phyloP scores from a whole-genome alignment of 2,329 filamentous ascomycete genomes.

The Pezicula neosporulosa region DNA sequence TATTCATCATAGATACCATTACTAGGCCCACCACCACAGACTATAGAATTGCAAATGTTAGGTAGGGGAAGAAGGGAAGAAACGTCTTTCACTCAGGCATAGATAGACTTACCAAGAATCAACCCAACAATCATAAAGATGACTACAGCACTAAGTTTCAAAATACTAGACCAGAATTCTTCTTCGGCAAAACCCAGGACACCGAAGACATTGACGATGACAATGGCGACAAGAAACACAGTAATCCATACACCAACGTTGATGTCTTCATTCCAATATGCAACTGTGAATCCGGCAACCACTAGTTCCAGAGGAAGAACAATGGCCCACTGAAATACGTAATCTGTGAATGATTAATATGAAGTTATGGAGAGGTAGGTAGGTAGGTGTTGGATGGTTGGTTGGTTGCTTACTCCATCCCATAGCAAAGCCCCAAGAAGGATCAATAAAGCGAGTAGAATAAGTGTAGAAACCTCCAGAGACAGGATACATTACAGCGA shows the following conservation, averaged over 20 bases:
- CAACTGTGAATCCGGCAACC: slow-evolving; percentile 76
- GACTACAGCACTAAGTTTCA: slow-evolving; percentile 76
- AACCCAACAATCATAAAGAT: slow-evolving; percentile 61
- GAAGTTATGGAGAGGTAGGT: too few relatives aligned
- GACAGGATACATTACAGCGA: slow-evolving; percentile 88
- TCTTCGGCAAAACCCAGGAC: slow-evolving; percentile 86
- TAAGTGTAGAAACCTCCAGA: slow-evolving; percentile 89
- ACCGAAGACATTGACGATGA: slow-evolving; percentile 82
- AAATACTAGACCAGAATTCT: slow-evolving; percentile 79
- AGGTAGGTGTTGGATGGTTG: too few relatives aligned
- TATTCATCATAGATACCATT: slow-evolving; percentile 41
- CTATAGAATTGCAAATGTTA: slow-evolving; percentile 11
- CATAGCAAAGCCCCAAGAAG: slow-evolving; percentile 93
- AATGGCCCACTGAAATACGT: slow-evolving; percentile 82
- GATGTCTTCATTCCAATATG: slow-evolving; percentile 66
- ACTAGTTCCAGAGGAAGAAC: slow-evolving; percentile 82
- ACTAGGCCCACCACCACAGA: slow-evolving; percentile 56
- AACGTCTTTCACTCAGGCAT: too few relatives aligned
- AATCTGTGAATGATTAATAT: slow-evolving; percentile 39
- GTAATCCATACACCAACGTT: slow-evolving; percentile 72
- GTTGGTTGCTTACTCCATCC: slow-evolving; percentile 69
- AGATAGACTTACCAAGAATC: slow-evolving; percentile 33
- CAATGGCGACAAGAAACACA: slow-evolving; percentile 73
- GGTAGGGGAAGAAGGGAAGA: too few relatives aligned
- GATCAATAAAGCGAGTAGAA: slow-evolving; percentile 89